A percentile compares a stretch with the other conserved stretches of the same genome.
Evolutionary conservation across 768 basidiomycete species (phyloP).

Genomic region (Aureoboletus auriporus): DNA sequence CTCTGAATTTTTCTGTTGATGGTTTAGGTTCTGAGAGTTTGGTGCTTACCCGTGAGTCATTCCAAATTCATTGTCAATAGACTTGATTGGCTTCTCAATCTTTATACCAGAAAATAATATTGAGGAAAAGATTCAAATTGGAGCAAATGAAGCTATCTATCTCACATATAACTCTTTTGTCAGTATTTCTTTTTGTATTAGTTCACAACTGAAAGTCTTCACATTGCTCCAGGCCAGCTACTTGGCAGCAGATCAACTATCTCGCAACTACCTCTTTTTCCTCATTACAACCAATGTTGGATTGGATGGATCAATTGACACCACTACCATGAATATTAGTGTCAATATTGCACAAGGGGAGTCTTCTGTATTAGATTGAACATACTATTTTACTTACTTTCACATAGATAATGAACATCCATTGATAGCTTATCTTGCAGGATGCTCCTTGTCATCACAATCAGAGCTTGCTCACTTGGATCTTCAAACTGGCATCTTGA

Average conservation of each 20-base stretch:
- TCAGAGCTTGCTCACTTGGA: constrained; percentile 1
- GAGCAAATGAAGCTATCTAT: background rate
- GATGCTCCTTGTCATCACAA: constrained; percentile 4
- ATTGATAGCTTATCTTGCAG: constrained; percentile 4
- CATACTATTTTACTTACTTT: background rate
- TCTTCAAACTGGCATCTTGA: background rate
- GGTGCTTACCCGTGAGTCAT: background rate
- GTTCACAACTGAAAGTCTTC: background rate
- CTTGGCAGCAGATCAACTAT: too few species aligned
- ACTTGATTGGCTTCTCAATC: background rate
- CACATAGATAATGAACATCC: background rate
- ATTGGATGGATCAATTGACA: background rate
- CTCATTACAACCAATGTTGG: constrained; percentile 8
- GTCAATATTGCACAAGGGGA: background rate
- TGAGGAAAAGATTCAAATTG: background rate
- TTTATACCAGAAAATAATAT: background rate
- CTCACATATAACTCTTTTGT: background rate
- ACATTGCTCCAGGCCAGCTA: background rate
- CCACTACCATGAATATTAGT: background rate
- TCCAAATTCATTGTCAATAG: background rate
- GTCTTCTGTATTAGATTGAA: background rate
- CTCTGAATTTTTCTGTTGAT: background rate
- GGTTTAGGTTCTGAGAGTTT: background rate
- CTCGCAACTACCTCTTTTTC: constrained; percentile 4
- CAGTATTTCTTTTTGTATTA: background rate